Base-by-base conservation (phyloP, 1,284 basidiomycete genomes). In the Puccinia coronata region DNA sequence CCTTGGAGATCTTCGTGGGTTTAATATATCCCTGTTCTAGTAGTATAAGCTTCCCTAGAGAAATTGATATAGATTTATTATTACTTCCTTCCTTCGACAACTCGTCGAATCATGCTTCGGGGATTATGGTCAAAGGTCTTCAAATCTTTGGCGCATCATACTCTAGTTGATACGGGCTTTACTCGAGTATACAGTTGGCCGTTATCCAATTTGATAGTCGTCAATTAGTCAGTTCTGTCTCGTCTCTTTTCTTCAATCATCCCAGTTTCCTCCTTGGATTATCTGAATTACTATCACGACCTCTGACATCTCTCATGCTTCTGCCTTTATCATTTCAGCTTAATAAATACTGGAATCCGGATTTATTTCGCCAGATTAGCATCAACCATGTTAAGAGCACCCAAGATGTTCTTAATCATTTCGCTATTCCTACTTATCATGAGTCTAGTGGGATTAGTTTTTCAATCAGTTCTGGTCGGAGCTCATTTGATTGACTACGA, bases 341-440 rank as follows among this genome's bases (percentile, higher is more conserved):
- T 80, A n/a, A 73, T 72, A 51, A 43, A 55, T 28, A 61, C 78
- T 1, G 53, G 69, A 20, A 57, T n/a, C 23, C 57, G 78, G 23
- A 23, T 80, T 5, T 80, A 80, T 39, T 80, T 80, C 65, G 78
- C 78, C 28, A 55, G 78, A 65, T 70, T 80, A 41, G 78, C 78
- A 36, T 80, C 78, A 8, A 80, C 78, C 12, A 80, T 73, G 78
- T 36, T 80, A 28, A 63, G 57, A 80, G 53, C 53, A 71, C 70
- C 78, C 59, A 67, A 67, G 39, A 5, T 67, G 39, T 73, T 73
- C 31, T 73, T 73, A 43, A 36, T 72, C 2, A 34, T 31, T 43
- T 79, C 77, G 61, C 41, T 79, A 16, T 9, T 79, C 41, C 39
- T 79, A 47, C 28, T 69, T 49, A 14, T 79, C 20, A 39, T 47